These are phyloP conservation scores for Verticillium alfalfae DNA, from an alignment of 2,329 filamentous ascomycete species.

Conservation along the genomic window DNA sequence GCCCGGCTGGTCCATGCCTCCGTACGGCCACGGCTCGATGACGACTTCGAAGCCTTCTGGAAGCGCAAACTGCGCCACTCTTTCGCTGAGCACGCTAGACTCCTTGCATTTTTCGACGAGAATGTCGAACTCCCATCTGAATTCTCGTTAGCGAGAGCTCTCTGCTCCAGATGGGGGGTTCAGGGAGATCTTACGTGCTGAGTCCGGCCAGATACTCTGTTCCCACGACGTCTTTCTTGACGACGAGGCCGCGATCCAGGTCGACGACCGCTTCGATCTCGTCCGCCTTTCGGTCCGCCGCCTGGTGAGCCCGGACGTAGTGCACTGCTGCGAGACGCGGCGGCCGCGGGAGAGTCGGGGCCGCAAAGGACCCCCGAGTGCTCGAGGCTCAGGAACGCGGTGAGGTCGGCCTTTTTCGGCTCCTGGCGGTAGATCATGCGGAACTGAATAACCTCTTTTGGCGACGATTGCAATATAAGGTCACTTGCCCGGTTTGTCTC, in stretches of 20 bases:
- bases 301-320: conserved; percentile 5
- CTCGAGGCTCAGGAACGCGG: conserved; percentile 28
- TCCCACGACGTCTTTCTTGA: conserved; percentile 19
- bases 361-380: conserved; percentile 18
- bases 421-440: conserved; percentile 35
- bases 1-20: conserved; percentile 18
- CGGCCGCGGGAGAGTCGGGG: conserved; percentile 10
- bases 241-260: conserved; percentile 16
- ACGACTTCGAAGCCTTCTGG: conserved; percentile 23
- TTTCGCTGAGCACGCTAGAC: conserved; percentile 15
- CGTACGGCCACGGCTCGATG: conserved; percentile 50
- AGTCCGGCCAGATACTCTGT: conserved; percentile 21
- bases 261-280: conserved; percentile 29
- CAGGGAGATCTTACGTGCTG: conserved; percentile 17
- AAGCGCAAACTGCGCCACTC: neutral
- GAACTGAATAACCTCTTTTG: conserved; percentile 25
- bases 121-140: conserved; percentile 26
- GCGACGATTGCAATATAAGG: conserved; percentile 20
- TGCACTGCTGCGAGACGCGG: conserved; percentile 5
- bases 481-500: conserved; percentile 27
- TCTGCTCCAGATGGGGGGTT: no score
- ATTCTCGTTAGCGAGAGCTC: neutral
- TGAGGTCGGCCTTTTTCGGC: conserved; percentile 30
- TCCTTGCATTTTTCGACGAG: conserved; percentile 21
- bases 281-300: conserved; percentile 16